These are phyloP conservation scores for Apiospora kogelbergensis DNA, from an alignment of 2,329 filamentous ascomycete genomes.

Conservation along the genomic window DNA sequence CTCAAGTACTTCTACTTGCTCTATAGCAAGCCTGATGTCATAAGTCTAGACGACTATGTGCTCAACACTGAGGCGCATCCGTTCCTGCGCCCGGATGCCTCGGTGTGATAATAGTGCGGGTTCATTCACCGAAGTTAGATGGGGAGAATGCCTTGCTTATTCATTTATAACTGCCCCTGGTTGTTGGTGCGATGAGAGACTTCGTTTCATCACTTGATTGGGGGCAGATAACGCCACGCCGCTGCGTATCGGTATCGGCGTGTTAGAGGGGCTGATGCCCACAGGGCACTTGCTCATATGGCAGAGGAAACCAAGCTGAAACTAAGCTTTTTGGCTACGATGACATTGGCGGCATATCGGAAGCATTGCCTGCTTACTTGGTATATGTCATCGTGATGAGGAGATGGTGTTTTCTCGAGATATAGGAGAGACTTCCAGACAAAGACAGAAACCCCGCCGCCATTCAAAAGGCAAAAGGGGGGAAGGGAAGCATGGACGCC, in stretches of 20 bases:
- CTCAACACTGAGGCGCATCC: slow-evolving; percentile 65
- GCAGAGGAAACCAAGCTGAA: background rate
- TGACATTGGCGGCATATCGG: too few species aligned
- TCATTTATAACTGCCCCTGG: background rate
- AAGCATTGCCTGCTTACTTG: too few species aligned
- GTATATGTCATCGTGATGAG: too few species aligned
- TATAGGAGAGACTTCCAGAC: too few species aligned
- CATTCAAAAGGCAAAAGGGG: too few species aligned
- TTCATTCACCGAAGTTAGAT: background rate
- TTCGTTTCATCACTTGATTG: too few species aligned
- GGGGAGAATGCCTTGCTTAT: background rate
- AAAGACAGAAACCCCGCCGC: too few species aligned
- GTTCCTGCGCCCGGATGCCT: slow-evolving; percentile 43
- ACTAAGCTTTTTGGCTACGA: background rate
- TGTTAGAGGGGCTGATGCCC: background rate
- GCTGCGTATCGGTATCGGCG: background rate
- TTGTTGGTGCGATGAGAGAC: too few species aligned
- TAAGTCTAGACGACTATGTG: slow-evolving; percentile 69
- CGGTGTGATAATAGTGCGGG: background rate
- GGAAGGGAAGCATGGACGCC: background rate
- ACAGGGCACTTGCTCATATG: too few species aligned
- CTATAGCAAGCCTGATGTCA: slow-evolving; percentile 61
- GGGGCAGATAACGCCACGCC: background rate
- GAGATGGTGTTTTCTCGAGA: too few species aligned
- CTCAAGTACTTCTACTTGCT: slow-evolving; percentile 90